Conservation (phyloP, 305 asterid species). For the Fraxinus xanthoxyloides region DNA sequence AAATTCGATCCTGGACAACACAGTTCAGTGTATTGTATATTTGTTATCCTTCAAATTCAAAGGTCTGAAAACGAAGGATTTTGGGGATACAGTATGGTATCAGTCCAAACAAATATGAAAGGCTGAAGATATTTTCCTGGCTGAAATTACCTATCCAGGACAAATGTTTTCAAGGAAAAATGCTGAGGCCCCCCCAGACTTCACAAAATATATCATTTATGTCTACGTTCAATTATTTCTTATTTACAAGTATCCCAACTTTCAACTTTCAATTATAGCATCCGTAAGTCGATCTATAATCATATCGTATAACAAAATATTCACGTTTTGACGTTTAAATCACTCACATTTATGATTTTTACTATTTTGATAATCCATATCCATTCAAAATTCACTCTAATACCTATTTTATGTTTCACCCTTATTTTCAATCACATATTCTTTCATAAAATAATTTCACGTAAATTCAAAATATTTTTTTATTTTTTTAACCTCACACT, state of each 20-base stretch:
- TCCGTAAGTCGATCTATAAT: background rate
- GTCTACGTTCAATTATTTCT: background rate
- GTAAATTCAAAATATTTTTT: too few species aligned
- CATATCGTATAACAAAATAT: background rate
- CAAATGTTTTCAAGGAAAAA: background rate
- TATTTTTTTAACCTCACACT: too few species aligned
- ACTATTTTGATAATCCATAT: background rate
- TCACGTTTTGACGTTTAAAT: background rate
- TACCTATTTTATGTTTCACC: too few species aligned
- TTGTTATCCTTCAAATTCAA: background rate
- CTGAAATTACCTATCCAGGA: background rate
- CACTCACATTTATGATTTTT: background rate
- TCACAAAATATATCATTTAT: background rate
- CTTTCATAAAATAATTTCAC: too few species aligned
- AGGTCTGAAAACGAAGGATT: background rate
- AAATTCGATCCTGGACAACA: background rate
- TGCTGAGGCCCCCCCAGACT: background rate
- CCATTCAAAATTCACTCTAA: background rate
- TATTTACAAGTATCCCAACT: background rate
- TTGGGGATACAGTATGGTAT: background rate
- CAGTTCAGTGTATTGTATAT: background rate
- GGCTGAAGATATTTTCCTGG: background rate
- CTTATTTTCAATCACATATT: too few species aligned
- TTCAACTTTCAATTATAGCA: too few species aligned
- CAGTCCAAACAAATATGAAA: background rate